Evolutionary conservation across 768 basidiomycete genomes (phyloP), one percentile per base, ranked within the genome.

Genomic region (Rhodosporidiobolus sp.): DNA sequence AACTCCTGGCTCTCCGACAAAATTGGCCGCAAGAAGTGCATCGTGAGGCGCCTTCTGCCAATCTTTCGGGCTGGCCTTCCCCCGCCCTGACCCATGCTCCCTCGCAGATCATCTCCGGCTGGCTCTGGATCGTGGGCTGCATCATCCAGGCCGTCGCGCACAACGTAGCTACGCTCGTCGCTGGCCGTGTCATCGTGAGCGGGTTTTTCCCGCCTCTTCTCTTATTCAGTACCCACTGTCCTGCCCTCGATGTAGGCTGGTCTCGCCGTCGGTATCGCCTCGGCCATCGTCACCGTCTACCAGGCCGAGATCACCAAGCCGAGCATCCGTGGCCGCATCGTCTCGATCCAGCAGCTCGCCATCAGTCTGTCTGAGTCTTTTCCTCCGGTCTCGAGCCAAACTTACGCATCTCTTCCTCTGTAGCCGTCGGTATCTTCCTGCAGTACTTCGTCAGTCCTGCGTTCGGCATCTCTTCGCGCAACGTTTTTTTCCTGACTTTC

Each of bases 321-420:
- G n/a, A 79, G 84, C 45, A 89, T 90, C 30, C 64, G 65, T 77
- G 89, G 89, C 48, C 87, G 88, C 35, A 84, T 90, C 71, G 89
- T 90, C 43, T 87, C 89, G 7, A 82, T 90, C 70, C 89, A 91
- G 78, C 89, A 90, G 84, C 90, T 89, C 86, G 46, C 58, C 32
- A 75, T 67, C 50, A 72, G 34, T 58, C 14, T 12, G 49, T 50
- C 49, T n/a, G n/a, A n/a, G n/a, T n/a, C n/a, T n/a, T n/a, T n/a
- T n/a, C n/a, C n/a, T n/a, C n/a, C n/a, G n/a, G n/a, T n/a, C n/a
- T n/a, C n/a, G n/a, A n/a, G n/a, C n/a, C n/a, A n/a, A n/a, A n/a
- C n/a, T n/a, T n/a, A n/a, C n/a, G n/a, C n/a, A n/a, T n/a, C n/a
- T n/a, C n/a, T n/a, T n/a, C n/a, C n/a, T n/a, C n/a, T n/a, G n/a